Evolutionary conservation across 345 rosid species (phyloP), one percentile per base, ranked within the genome.

Genomic region (Lepidium aucheri): DNA sequence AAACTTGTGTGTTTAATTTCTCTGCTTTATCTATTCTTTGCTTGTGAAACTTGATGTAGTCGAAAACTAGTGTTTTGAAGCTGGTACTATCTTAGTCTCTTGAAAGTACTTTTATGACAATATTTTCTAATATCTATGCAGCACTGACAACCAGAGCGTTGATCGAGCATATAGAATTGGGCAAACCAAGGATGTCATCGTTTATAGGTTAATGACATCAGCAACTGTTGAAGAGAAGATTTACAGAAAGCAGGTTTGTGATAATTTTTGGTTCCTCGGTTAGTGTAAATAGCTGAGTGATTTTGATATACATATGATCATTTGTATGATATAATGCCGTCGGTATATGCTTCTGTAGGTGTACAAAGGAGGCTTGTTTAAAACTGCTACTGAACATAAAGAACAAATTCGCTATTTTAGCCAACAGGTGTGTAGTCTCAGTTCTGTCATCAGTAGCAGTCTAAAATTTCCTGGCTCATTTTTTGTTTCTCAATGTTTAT

Each of bases 151-250:
- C 79, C 99, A 90, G 76, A 94, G 99, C 57, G 96, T 94, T 78
- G 99, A 94, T 81, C 87, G 99, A 47, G 99, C 99, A 59, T 94
- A 94, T 68, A 86, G 99, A 73, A 94, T 94, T 53, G 99, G 99
- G 58, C 99, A 94, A 71, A 83, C 64, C 54, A 94, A 94, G 78
- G 97, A 94, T 76, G 99, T 90, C 14, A 9, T 90, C 9, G 99
- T 94, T 35, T 94, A 94, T 69, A 82, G 99, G 70, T 69, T 94
- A 75, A 94, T 94, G 99, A 88, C 91, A 10, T 85, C 95, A 67
- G 99, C 96, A 76, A 94, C 99, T 24, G 95, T 94, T 12, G 99
- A 94, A 86, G 99, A 94, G 72, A 94, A 94, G 82, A 94, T 94
- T 41, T 94, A 94, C 56, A 82, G 95, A 70, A 94, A 90, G 72